Percentiles rank a stretch among this genome's conserved stretches.
These are phyloP conservation scores for Blastobotrys terrestris DNA, from an alignment of 805 yeast species.

Conservation along the genomic window DNA sequence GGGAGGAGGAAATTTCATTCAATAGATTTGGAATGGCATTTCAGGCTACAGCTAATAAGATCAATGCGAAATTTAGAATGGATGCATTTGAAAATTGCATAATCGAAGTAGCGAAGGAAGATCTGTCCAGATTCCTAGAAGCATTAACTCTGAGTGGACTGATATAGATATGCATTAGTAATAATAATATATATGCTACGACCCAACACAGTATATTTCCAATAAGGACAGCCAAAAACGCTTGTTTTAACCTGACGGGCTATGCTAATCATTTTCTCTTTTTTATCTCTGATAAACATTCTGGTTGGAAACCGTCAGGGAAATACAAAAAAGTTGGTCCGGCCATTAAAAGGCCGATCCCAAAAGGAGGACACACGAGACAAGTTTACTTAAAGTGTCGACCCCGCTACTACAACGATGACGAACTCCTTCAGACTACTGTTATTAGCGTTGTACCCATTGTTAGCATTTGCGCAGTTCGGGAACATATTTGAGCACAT, in stretches of 20 bases:
- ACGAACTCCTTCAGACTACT: not conserved
- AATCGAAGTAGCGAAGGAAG: constrained; percentile 84
- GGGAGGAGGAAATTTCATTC: constrained; percentile 37
- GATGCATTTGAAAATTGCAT: constrained; percentile 95
- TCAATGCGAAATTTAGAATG: constrained; percentile 83
- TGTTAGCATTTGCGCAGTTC: constrained; percentile 32
- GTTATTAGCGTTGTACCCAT: not conserved
- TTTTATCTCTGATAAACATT: too few relatives aligned
- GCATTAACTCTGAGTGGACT: constrained; percentile 70
- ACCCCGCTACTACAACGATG: too few relatives aligned
- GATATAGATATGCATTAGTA: constrained; percentile 18
- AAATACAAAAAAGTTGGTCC: too few relatives aligned
- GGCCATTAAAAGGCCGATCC: too few relatives aligned
- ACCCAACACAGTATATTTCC: too few relatives aligned
- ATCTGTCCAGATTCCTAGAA: constrained; percentile 81
- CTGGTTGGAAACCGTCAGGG: too few relatives aligned
- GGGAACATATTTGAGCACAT: constrained; percentile 41
- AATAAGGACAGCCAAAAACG: too few relatives aligned
- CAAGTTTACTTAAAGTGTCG: too few relatives aligned
- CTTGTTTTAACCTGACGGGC: too few relatives aligned
- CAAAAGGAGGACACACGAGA: too few relatives aligned
- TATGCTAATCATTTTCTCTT: too few relatives aligned
- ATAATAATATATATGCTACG: too few relatives aligned
- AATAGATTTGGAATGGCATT: constrained; percentile 89
- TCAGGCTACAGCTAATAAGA: constrained; percentile 74